These are phyloP conservation scores for Fimicolochytrium jonesii DNA, from an alignment of 192 early-diverging fungal species.

Conservation along the genomic window DNA sequence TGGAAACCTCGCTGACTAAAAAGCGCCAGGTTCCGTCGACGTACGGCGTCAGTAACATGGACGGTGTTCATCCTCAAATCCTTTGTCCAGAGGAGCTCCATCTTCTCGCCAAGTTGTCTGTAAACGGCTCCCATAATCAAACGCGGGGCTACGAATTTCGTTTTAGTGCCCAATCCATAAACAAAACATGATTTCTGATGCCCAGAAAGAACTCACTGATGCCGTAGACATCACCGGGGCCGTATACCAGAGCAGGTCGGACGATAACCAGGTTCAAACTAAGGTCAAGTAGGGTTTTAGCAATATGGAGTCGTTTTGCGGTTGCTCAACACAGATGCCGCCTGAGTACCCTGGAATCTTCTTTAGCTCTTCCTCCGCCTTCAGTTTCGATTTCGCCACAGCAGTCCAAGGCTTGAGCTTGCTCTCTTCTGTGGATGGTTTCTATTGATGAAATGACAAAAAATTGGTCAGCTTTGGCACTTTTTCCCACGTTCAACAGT, in stretches of 20 bases:
- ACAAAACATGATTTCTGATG: background rate
- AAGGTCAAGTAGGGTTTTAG: too few species aligned
- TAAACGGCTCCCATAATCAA: slow-evolving; percentile 91
- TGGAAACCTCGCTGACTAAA: too few species aligned
- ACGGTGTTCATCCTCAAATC: slow-evolving; percentile 92
- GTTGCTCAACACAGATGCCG: too few species aligned
- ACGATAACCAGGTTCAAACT: slow-evolving; percentile 78
- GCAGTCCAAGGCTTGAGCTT: slow-evolving; percentile 84
- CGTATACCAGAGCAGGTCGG: slow-evolving; percentile 86
- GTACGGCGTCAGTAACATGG: slow-evolving; percentile 80
- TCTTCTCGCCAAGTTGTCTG: slow-evolving; percentile 71
- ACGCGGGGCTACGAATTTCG: slow-evolving; percentile 73
- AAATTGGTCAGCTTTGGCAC: too few species aligned
- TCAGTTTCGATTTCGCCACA: slow-evolving; percentile 67
- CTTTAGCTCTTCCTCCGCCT: slow-evolving; percentile 73
- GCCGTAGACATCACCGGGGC: slow-evolving; percentile 69
- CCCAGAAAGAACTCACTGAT: slow-evolving; percentile 58
- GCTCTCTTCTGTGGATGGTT: slow-evolving; percentile 52
- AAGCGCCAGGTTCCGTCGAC: too few species aligned
- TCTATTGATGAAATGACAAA: too few species aligned
- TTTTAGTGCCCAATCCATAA: too few species aligned
- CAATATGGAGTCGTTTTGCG: too few species aligned
- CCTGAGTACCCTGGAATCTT: slow-evolving; percentile 64
- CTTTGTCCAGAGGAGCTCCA: slow-evolving; percentile 93
- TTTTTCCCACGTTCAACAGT: too few species aligned